Evolutionary conservation across 306 rosid species (phyloP), one percentile per base, ranked within the genome.

Genomic region (Acacia crassicarpa): DNA sequence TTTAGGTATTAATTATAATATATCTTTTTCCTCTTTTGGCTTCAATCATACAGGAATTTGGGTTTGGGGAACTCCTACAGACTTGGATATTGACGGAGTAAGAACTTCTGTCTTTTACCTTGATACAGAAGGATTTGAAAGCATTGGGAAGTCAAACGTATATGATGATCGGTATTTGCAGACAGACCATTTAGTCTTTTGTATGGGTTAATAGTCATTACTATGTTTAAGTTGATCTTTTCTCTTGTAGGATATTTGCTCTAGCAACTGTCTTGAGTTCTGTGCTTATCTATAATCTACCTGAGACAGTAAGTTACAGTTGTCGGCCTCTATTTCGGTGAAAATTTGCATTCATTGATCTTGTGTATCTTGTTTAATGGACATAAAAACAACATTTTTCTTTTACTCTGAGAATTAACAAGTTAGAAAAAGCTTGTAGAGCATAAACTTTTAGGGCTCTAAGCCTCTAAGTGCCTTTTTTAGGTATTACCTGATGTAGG

Each of bases 61-160:
- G 99, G 89, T 95, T 62, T 95, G 99, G 99, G 99, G 98, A 81
- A 87, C 93, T 23, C 98, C 99, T 9, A 66, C 88, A 74, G 98
- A 95, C 63, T 72, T 93, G 84, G 91, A 88, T 80, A 91, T 95
- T 77, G 83, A 90, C 81, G 99, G 99, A 81, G 97, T 89, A 75
- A 90, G 78, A 85, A 95, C 97, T 84, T 95, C 97, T 49, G 96
- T 95, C 74, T 82, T 95, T 80, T 95, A 85, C 88, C 98, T 95
- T 66, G 99, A 95, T 78, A 95, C 99, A 1, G 98, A 95, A 90
- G 98, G 99, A 85, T 95, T 95, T 79, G 99, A 95, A 87, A 95
- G 99, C 83, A 46, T 95, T 56, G 99, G 99, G 84, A 95, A 93
- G 88, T 95, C 99, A 80, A 95, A 89, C 76, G 98, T 95, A 70